These are phyloP conservation scores for Quercus glauca DNA, from an alignment of 306 rosid species.

Conservation along the genomic window DNA sequence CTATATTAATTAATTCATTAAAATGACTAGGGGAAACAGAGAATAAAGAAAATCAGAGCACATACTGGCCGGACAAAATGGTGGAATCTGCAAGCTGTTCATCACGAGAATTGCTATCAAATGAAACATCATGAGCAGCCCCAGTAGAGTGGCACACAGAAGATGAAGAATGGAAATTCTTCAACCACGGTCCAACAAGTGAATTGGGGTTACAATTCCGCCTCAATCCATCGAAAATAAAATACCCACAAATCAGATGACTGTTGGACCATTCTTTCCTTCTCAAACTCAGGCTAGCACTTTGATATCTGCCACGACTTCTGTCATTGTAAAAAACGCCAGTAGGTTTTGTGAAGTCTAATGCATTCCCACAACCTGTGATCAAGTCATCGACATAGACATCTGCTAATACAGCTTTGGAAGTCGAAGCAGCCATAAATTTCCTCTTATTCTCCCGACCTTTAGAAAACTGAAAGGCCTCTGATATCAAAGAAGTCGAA, in stretches of 20 bases:
- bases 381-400: slow-evolving; percentile 54
- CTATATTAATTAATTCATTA: background rate
- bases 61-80: slow-evolving; percentile 51
- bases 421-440: slow-evolving; percentile 64
- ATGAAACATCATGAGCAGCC: slow-evolving; percentile 58
- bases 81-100: slow-evolving; percentile 43
- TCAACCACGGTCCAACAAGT: slow-evolving; percentile 39
- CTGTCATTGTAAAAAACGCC: slow-evolving; percentile 50
- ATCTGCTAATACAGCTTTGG: slow-evolving; percentile 64
- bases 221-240: slow-evolving; percentile 25
- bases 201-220: slow-evolving; percentile 29
- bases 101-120: slow-evolving; percentile 49
- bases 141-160: slow-evolving; percentile 46
- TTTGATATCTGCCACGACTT: slow-evolving; percentile 33
- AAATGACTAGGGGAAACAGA: background rate
- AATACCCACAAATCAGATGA: slow-evolving; percentile 28
- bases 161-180: slow-evolving; percentile 30
- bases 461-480: slow-evolving; percentile 12
- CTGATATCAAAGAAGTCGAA: slow-evolving; percentile 29
- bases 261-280: slow-evolving; percentile 38
- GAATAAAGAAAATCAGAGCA: slow-evolving; percentile 12
- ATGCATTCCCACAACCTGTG: slow-evolving; percentile 35
- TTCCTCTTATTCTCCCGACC: slow-evolving; percentile 21
- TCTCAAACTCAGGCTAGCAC: slow-evolving; percentile 49
- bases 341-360: slow-evolving; percentile 45